Evolutionary conservation across 1,284 basidiomycete genomes (phyloP).

Genomic region (Fomitiporia mediterranea): DNA sequence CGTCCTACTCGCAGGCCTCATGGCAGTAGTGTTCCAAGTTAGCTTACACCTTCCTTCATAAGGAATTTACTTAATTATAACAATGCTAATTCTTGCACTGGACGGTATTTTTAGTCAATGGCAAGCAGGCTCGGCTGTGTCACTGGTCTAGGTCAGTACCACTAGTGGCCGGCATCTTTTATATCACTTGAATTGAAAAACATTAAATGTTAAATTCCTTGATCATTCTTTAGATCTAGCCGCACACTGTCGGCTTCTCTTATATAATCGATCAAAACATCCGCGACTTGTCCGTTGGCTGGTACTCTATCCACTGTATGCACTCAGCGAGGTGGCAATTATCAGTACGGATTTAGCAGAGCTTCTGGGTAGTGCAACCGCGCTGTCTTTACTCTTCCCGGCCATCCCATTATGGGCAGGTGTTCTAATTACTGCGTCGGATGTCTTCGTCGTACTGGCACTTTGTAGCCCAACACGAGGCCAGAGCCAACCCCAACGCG

Average conservation of each 20-base stretch:
- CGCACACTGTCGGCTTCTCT: slow-evolving; percentile 65
- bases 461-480: slow-evolving; percentile 49
- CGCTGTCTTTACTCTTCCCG: slow-evolving; percentile 79
- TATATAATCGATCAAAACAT: slow-evolving; percentile 62
- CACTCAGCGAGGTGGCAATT: slow-evolving; percentile 74
- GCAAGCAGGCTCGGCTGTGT: slow-evolving; percentile 64
- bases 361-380: slow-evolving; percentile 77
- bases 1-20: slow-evolving; percentile 76
- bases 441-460: slow-evolving; percentile 75
- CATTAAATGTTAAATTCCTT: background rate
- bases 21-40: slow-evolving; percentile 77
- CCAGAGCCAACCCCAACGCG: slow-evolving; percentile 45
- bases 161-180: too few species aligned
- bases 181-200: background rate
- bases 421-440: slow-evolving; percentile 78
- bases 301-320: slow-evolving; percentile 67
- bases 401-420: slow-evolving; percentile 74
- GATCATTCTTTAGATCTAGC: slow-evolving; percentile 50
- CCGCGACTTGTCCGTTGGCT: slow-evolving; percentile 58
- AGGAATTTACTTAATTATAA: background rate
- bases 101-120: slow-evolving; percentile 43
- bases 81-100: slow-evolving; percentile 13
- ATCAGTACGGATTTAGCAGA: slow-evolving; percentile 75
- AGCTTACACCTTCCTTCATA: slow-evolving; percentile 17
- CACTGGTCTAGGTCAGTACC: slow-evolving; percentile 56